Conservation (phyloP, 1,284 basidiomycete species). For the Apiotrichum akiyoshidainum region DNA sequence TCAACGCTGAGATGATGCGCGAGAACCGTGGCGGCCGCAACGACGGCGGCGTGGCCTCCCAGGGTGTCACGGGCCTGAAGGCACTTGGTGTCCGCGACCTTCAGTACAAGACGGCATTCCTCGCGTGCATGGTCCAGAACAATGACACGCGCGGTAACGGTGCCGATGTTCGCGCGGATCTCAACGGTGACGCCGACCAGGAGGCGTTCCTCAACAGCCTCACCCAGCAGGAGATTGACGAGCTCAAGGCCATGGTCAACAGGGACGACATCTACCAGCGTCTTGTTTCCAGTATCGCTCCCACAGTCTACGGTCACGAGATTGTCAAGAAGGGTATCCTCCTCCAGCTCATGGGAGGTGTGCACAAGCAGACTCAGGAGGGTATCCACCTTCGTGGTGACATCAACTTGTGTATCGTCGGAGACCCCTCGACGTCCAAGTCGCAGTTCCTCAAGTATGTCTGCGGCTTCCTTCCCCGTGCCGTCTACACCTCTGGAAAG, state of each 20-base stretch:
- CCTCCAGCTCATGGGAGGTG: constrained; percentile 98
- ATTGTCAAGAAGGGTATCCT: constrained; percentile 97
- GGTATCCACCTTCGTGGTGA: constrained; percentile 97
- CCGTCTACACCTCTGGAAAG: constrained; percentile 98
- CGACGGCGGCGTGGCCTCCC: constrained; percentile 69
- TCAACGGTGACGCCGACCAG: constrained; percentile 67
- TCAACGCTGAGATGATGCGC: constrained; percentile 87
- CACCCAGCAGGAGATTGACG: constrained; percentile 90
- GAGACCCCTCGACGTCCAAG: constrained; percentile 94
- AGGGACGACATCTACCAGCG: constrained; percentile 90
- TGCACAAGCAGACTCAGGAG: constrained; percentile 93
- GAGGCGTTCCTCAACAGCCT: constrained; percentile 80
- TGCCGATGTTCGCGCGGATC: constrained; percentile 77
- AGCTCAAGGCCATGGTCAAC: constrained; percentile 89
- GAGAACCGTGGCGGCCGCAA: constrained; percentile 69
- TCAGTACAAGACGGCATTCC: constrained; percentile 97
- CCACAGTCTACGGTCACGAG: constrained; percentile 97
- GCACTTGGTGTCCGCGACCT: constrained; percentile 90
- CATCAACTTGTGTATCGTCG: constrained; percentile 97
- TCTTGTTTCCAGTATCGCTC: constrained; percentile 91
- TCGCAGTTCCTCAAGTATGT: constrained; percentile 99
- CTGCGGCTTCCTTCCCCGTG: constrained; percentile 96
- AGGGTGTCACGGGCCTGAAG: constrained; percentile 91
- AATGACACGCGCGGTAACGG: constrained; percentile 78
- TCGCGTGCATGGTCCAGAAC: constrained; percentile 96